Percentiles rank a stretch among this genome's conserved stretches.
phyloP scores from a whole-genome alignment of 73 alveolate species.

The Stentor coeruleus region DNA sequence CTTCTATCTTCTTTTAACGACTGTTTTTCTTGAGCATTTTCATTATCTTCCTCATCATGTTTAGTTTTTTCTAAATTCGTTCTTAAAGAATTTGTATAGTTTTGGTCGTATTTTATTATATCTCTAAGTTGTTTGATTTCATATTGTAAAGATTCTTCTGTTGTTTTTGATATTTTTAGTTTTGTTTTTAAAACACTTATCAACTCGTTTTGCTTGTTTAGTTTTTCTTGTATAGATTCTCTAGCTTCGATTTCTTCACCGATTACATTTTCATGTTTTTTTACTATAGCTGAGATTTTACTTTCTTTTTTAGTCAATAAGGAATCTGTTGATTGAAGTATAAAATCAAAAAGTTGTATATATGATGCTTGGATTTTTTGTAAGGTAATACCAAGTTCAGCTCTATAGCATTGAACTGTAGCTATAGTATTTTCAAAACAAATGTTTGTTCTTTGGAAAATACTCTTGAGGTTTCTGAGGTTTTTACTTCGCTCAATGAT shows the following conservation, averaged over 20 bases:
- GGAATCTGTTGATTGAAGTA: conserved; percentile 44
- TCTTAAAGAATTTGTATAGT: conserved; percentile 40
- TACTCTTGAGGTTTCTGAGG: not conserved
- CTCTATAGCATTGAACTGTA: conserved; percentile 50
- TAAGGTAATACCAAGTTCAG: conserved; percentile 43
- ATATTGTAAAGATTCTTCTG: conserved; percentile 37
- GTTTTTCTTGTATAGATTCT: conserved; percentile 27
- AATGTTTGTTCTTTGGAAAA: conserved; percentile 37
- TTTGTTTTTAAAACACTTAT: conserved; percentile 3
- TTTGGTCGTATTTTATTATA: conserved; percentile 38
- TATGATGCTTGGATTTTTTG: conserved; percentile 29
- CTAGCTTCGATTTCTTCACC: conserved; percentile 30
- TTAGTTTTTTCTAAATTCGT: conserved; percentile 28
- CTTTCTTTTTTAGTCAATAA: conserved; percentile 22
- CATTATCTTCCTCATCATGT: conserved; percentile 34
- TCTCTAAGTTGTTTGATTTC: conserved; percentile 44
- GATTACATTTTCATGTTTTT: conserved; percentile 34
- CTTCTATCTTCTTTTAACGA: conserved; percentile 33
- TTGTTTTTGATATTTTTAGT: conserved; percentile 26
- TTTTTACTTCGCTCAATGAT: too few relatives aligned
- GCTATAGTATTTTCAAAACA: conserved; percentile 38
- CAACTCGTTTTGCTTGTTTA: not conserved
- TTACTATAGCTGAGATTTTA: conserved; percentile 33
- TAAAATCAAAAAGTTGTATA: conserved; percentile 39
- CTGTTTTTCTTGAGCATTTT: conserved; percentile 34